Percentiles rank a stretch among this genome's conserved stretches.
phyloP scores from a whole-genome alignment of 1,139 yeast genomes.

The Pichia sp. region DNA sequence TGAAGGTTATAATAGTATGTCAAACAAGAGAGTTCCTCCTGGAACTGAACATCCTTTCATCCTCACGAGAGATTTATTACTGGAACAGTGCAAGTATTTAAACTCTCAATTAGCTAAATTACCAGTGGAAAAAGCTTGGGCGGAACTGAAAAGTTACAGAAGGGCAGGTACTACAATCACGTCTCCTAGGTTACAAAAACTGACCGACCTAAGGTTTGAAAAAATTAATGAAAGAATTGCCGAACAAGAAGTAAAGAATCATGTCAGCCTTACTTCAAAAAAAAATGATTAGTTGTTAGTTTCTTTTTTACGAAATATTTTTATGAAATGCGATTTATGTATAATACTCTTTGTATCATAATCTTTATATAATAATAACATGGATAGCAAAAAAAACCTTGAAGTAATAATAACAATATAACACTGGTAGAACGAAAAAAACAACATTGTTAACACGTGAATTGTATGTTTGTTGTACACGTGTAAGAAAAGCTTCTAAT shows the following conservation, averaged over 20 bases:
- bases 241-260: background rate
- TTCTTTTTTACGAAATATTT: background rate
- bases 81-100: constrained; percentile 35
- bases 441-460: too few species aligned
- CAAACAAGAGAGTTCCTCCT: constrained; percentile 28
- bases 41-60: constrained; percentile 31
- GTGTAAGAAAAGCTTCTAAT: background rate
- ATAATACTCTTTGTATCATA: background rate
- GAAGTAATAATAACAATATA: background rate
- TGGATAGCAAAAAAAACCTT: background rate
- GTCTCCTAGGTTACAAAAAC: constrained; percentile 36
- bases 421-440: too few species aligned
- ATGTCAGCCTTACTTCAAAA: background rate
- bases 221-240: constrained; percentile 24
- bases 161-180: constrained; percentile 53
- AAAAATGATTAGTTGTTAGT: background rate
- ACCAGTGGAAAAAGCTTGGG: constrained; percentile 41
- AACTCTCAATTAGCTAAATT: constrained; percentile 27
- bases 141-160: constrained; percentile 49
- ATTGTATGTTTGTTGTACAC: too few species aligned
- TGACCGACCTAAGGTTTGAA: constrained; percentile 37
- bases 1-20: constrained; percentile 60
- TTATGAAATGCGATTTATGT: background rate
- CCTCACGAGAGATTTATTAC: constrained; percentile 40
- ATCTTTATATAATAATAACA: background rate